Evolutionary conservation across 148 eudicot genomes (phyloP).

Genomic region (Cornus florida): DNA sequence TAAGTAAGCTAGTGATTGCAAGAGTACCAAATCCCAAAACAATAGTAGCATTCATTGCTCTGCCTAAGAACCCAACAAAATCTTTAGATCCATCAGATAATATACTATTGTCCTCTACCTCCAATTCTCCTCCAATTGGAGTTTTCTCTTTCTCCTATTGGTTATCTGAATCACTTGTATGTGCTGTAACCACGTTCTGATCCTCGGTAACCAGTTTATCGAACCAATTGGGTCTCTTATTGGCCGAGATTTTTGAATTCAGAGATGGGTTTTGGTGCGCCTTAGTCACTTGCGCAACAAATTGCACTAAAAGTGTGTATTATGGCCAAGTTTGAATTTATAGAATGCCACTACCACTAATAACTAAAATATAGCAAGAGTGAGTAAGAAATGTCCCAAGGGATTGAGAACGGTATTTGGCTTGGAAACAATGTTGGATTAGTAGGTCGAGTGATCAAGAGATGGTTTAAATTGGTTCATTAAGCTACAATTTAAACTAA

Average conservation of each 20-base stretch:
- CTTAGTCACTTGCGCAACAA: too few species aligned
- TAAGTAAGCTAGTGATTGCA: conserved; percentile 82
- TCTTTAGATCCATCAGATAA: conserved; percentile 25
- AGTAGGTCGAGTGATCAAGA: too few species aligned
- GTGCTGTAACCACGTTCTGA: conserved; percentile 1
- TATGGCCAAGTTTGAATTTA: too few species aligned
- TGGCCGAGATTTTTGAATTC: conserved; percentile 4
- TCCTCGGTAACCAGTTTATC: background rate
- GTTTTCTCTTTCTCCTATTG: background rate
- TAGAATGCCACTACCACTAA: too few species aligned
- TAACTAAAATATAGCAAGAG: too few species aligned
- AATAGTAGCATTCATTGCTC: conserved; percentile 73
- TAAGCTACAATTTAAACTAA: too few species aligned
- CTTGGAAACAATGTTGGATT: too few species aligned
- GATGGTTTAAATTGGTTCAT: too few species aligned
- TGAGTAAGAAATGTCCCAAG: too few species aligned
- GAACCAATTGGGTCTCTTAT: conserved; percentile 6
- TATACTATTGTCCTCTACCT: background rate
- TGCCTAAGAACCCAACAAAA: conserved; percentile 49
- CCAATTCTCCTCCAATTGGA: conserved; percentile 7
- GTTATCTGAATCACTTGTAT: background rate
- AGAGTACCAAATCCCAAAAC: conserved; percentile 77
- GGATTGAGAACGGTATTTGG: too few species aligned
- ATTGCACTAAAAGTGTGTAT: too few species aligned
- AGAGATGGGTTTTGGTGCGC: conserved; percentile 9